These are phyloP conservation scores for Westerdykella sp. DNA, from an alignment of 2,329 filamentous ascomycete species.

Conservation along the genomic window DNA sequence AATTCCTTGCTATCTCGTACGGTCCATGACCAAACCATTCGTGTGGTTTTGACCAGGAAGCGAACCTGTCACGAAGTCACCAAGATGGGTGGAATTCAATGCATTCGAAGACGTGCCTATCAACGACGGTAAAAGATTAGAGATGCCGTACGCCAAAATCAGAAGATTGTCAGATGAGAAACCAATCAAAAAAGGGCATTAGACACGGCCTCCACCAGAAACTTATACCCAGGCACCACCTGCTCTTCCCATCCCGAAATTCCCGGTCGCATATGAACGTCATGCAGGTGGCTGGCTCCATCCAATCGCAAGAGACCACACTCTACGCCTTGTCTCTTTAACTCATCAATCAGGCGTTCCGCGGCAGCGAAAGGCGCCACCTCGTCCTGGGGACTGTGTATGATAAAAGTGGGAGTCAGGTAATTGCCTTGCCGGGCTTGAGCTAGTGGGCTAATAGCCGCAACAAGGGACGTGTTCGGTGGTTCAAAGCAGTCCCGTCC, in stretches of 20 bases:
- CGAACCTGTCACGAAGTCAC: too few relatives aligned
- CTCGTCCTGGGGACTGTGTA: constrained; percentile 10
- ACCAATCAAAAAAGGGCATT: too few relatives aligned
- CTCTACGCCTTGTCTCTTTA: constrained; percentile 3
- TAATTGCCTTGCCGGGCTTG: constrained; percentile 9
- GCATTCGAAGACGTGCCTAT: too few relatives aligned
- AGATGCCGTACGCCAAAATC: too few relatives aligned
- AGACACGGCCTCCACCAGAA: neutral
- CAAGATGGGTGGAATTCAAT: too few relatives aligned
- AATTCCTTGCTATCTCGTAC: too few relatives aligned
- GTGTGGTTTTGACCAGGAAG: too few relatives aligned
- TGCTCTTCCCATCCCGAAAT: constrained; percentile 3
- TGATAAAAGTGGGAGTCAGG: constrained; percentile 9
- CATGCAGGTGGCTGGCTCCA: constrained; percentile 6
- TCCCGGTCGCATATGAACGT: constrained; percentile 4
- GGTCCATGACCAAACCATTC: too few relatives aligned
- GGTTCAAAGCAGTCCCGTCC: neutral
- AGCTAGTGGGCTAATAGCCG: constrained; percentile 6
- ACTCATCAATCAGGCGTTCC: constrained; percentile 1
- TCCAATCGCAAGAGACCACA: constrained; percentile 3
- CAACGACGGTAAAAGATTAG: too few relatives aligned
- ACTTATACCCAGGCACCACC: constrained; percentile 4
- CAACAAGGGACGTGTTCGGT: constrained; percentile 2
- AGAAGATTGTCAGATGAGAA: too few relatives aligned
- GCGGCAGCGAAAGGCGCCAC: constrained; percentile 3